A percentile compares a stretch with the other conserved stretches of the same genome.
Evolutionary conservation across 2,329 filamentous ascomycete species (phyloP).

Genomic region (Juglanconis sp.): DNA sequence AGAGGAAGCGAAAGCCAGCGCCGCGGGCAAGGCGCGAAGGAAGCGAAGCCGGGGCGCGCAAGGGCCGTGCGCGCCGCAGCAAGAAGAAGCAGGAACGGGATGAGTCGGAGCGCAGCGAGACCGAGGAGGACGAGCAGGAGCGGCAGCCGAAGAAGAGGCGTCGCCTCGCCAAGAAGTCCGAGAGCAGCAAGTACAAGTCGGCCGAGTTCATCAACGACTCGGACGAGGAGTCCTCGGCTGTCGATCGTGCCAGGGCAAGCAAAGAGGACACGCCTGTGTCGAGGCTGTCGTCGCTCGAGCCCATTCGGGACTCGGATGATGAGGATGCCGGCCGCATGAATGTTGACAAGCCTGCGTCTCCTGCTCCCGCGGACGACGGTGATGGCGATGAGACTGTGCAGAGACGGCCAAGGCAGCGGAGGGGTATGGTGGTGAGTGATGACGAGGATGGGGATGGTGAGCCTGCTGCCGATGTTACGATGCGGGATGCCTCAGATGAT

Average conservation of each 20-base stretch:
- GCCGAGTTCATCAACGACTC: conserved; percentile 79
- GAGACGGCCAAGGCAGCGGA: conserved; percentile 40
- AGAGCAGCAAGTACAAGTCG: conserved; percentile 75
- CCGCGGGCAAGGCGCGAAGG: conserved; percentile 29
- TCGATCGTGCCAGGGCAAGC: conserved; percentile 16
- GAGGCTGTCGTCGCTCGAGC: conserved; percentile 15
- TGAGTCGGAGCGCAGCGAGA: conserved; percentile 44
- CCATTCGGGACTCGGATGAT: conserved; percentile 26
- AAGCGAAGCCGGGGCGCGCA: conserved; percentile 31
- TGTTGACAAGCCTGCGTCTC: conserved; percentile 39
- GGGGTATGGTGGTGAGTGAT: conserved; percentile 51
- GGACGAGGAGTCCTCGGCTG: conserved; percentile 47
- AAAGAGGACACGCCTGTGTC: conserved; percentile 24
- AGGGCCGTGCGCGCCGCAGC: conserved; percentile 45
- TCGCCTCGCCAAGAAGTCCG: conserved; percentile 45
- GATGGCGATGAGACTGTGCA: conserved; percentile 47
- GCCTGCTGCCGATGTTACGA: conserved; percentile 28
- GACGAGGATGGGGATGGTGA: conserved; percentile 48
- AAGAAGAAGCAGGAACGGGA: conserved; percentile 54
- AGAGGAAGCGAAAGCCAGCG: conserved; percentile 66
- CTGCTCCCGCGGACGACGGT: conserved; percentile 35
- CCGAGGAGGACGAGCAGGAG: conserved; percentile 47
- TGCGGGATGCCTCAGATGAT: conserved; percentile 32
- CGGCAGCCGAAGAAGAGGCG: conserved; percentile 62
- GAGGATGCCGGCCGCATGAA: conserved; percentile 49